These are phyloP conservation scores for Starmerella davenportii DNA, from an alignment of 805 yeast genomes.

Conservation along the genomic window DNA sequence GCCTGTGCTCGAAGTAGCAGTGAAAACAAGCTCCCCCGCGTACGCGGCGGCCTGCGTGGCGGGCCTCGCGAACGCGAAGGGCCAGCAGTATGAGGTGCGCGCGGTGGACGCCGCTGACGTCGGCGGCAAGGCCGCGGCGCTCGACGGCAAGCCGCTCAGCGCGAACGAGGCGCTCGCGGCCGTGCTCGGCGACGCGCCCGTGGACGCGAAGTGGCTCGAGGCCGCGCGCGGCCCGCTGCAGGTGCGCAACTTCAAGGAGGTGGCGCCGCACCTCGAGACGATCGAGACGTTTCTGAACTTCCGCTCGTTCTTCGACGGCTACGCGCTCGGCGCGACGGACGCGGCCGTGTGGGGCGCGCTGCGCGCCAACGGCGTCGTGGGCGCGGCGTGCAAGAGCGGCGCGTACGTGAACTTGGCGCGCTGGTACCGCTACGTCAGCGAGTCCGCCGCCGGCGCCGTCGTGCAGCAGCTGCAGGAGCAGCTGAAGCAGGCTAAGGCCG, in stretches of 20 bases:
- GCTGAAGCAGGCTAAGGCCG: constrained; percentile 54
- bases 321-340: constrained; percentile 57
- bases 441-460: constrained; percentile 40
- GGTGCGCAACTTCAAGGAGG: constrained; percentile 74
- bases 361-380: constrained; percentile 85
- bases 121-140: constrained; percentile 25
- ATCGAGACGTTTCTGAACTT: constrained; percentile 71
- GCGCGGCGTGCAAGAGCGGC: constrained; percentile 70
- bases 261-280: constrained; percentile 58
- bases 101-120: constrained; percentile 23
- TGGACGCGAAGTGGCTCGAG: constrained; percentile 40
- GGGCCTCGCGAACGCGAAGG: constrained; percentile 37
- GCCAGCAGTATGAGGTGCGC: neutral
- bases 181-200: constrained; percentile 27
- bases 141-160: constrained; percentile 26
- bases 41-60: constrained; percentile 67
- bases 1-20: constrained; percentile 43
- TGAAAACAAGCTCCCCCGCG: constrained; percentile 70
- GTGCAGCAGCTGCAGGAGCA: constrained; percentile 52
- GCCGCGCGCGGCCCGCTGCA: constrained; percentile 51
- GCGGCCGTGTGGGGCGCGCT: constrained; percentile 83
- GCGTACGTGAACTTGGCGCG: constrained; percentile 75
- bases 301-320: constrained; percentile 61
- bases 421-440: constrained; percentile 72
- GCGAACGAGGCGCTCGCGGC: constrained; percentile 28